These are phyloP conservation scores for Rhodotorula kratochvilovae DNA, from an alignment of 768 basidiomycete species.

Conservation along the genomic window DNA sequence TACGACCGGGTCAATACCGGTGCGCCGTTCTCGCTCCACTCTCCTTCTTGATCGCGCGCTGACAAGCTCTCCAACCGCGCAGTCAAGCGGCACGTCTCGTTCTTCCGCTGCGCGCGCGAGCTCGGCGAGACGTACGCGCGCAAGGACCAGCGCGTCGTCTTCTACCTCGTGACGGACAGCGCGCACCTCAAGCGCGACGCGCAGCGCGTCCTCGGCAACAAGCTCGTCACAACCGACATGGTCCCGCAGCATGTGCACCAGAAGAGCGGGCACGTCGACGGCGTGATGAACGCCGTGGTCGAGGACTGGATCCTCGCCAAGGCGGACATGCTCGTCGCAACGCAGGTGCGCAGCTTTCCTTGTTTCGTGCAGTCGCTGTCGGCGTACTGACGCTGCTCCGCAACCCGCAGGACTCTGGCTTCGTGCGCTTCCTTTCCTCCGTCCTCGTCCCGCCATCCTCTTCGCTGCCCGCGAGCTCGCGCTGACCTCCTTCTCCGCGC, in stretches of 20 bases:
- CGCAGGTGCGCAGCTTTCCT: slow-evolving; percentile 14
- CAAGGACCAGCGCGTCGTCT: slow-evolving; percentile 19
- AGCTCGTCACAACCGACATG: slow-evolving; percentile 26
- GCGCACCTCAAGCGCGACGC: slow-evolving; percentile 29
- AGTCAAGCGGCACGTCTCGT: slow-evolving; percentile 30
- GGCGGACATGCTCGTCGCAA: slow-evolving; percentile 32
- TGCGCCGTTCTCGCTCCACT: background rate
- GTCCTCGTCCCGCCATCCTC: background rate
- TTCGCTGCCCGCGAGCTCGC: accelerated
- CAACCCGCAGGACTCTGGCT: slow-evolving; percentile 19
- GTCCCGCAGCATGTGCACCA: slow-evolving; percentile 35
- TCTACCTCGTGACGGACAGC: slow-evolving; percentile 33
- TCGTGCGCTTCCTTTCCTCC: background rate
- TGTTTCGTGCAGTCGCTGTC: accelerated
- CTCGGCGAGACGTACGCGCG: slow-evolving; percentile 32
- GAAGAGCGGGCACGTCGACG: slow-evolving; percentile 33
- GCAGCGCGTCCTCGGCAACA: slow-evolving; percentile 11
- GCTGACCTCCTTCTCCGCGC: background rate
- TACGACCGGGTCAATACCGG: slow-evolving; percentile 32
- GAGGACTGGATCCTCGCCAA: slow-evolving; percentile 35
- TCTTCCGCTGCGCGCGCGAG: slow-evolving; percentile 36
- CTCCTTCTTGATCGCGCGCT: too few species aligned
- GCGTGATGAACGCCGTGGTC: slow-evolving; percentile 30
- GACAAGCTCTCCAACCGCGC: background rate
- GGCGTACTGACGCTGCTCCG: background rate